A percentile compares a stretch with the other conserved stretches of the same genome.
These are phyloP conservation scores for Termitomyces sp. DNA, from an alignment of 1,284 basidiomycete species.

Conservation along the genomic window DNA sequence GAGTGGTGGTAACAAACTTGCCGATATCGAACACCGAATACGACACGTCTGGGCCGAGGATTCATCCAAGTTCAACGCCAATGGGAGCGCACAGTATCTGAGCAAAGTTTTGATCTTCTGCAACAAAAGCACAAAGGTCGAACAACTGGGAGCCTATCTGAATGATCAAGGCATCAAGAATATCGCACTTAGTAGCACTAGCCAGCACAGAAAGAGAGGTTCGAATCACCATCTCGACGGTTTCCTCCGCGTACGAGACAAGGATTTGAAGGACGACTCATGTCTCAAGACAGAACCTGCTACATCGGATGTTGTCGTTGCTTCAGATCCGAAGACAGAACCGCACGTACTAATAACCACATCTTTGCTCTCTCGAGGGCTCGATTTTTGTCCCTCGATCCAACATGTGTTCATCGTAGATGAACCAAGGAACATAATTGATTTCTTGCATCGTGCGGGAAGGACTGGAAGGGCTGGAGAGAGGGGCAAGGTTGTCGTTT, in stretches of 20 bases:
- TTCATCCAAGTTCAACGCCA: conserved; percentile 17
- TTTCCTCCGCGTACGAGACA: conserved; percentile 48
- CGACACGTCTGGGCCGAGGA: conserved; percentile 74
- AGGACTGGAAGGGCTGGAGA: conserved; percentile 70
- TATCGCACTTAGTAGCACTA: conserved; percentile 50
- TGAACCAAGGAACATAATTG: conserved; percentile 80
- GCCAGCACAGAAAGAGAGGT: conserved; percentile 53
- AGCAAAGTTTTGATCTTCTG: conserved; percentile 77
- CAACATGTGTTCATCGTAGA: conserved; percentile 81
- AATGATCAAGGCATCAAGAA: conserved; percentile 56
- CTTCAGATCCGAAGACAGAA: conserved; percentile 21
- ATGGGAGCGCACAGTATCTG: conserved; percentile 18
- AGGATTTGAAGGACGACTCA: background rate
- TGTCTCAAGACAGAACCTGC: background rate
- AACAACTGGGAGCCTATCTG: conserved; percentile 53
- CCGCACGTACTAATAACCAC: conserved; percentile 83
- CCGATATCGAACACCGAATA: conserved; percentile 73
- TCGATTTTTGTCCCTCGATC: conserved; percentile 79
- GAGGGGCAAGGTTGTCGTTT: conserved; percentile 63
- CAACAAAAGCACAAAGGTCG: conserved; percentile 68
- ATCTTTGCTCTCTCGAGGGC: conserved; percentile 84
- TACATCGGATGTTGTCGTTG: conserved; percentile 5
- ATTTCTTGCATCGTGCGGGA: conserved; percentile 88
- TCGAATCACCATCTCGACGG: conserved; percentile 70
- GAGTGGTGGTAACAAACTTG: conserved; percentile 74